Evolutionary conservation across 1,284 basidiomycete species (phyloP).

Genomic region (Papiliotrema laurentii): DNA sequence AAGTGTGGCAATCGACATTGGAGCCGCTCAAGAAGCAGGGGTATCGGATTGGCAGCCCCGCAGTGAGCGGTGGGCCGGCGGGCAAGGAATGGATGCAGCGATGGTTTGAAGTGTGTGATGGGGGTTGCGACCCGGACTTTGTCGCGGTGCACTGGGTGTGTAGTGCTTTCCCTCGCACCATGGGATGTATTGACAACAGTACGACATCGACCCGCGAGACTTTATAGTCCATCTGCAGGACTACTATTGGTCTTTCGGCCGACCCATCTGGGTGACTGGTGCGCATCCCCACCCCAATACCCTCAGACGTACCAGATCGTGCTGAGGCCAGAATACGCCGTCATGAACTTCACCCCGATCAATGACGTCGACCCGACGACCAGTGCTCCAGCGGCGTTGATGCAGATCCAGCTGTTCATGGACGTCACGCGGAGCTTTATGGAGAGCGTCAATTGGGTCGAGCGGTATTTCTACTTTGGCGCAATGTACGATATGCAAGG

Average conservation of each 20-base stretch:
- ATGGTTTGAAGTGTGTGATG: conserved; percentile 48
- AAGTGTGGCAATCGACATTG: conserved; percentile 20
- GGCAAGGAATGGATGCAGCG: conserved; percentile 51
- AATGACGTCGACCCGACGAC: conserved; percentile 5
- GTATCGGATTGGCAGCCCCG: conserved; percentile 49
- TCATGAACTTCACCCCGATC: conserved; percentile 45
- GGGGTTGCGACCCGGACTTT: conserved; percentile 51
- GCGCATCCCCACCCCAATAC: conserved; percentile 53
- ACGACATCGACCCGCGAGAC: conserved; percentile 54
- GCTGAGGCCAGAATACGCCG: conserved; percentile 24
- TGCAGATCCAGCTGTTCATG: conserved; percentile 49
- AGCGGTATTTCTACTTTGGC: conserved; percentile 54
- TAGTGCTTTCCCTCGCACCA: conserved; percentile 1
- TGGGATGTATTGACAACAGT: no score
- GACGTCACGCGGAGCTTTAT: conserved; percentile 50
- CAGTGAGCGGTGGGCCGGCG: conserved; percentile 47
- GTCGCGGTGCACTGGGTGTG: conserved; percentile 48
- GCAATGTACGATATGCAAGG: conserved; percentile 47
- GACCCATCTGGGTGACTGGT: conserved; percentile 63
- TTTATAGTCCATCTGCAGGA: conserved; percentile 56
- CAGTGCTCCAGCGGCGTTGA: conserved; percentile 39
- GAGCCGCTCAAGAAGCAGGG: conserved; percentile 36
- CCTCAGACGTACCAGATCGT: not conserved
- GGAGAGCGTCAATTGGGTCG: conserved; percentile 50
- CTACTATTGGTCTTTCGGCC: conserved; percentile 55